phyloP scores from a whole-genome alignment of 2,329 filamentous ascomycete species.

The Neofusicoccum umdonicola region DNA sequence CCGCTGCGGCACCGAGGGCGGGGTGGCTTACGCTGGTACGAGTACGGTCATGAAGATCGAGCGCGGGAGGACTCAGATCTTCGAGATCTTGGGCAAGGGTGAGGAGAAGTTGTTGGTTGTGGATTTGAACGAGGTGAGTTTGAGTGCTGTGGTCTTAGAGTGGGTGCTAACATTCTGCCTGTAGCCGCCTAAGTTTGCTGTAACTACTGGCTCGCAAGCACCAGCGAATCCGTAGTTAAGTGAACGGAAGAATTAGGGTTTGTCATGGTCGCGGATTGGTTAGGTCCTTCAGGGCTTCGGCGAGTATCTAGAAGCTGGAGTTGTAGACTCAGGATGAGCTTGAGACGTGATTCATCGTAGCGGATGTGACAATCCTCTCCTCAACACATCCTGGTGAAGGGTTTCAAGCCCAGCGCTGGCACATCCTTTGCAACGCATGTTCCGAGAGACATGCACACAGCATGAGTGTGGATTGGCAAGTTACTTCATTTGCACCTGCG shows the following conservation, averaged over 20 bases:
- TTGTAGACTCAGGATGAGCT: not conserved
- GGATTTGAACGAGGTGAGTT: constrained; percentile 53
- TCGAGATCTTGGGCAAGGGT: constrained; percentile 68
- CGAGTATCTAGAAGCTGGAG: not conserved
- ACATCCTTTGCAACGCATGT: not conserved
- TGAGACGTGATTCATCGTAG: not conserved
- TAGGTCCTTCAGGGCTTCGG: not conserved
- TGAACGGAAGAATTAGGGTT: too few species aligned
- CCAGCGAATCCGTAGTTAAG: not conserved
- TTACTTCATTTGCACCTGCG: constrained; percentile 19
- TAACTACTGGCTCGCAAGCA: constrained; percentile 6
- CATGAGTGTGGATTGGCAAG: constrained; percentile 30
- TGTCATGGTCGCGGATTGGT: not conserved
- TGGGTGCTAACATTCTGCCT: not conserved
- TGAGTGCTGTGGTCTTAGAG: not conserved
- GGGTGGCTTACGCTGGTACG: constrained; percentile 69
- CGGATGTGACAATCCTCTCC: not conserved
- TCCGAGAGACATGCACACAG: not conserved
- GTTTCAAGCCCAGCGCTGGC: not conserved
- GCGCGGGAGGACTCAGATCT: constrained; percentile 64
- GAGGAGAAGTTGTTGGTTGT: constrained; percentile 67
- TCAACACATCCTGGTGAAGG: not conserved
- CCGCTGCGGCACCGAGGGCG: constrained; percentile 64
- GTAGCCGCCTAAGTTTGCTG: constrained; percentile 22
- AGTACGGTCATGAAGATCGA: constrained; percentile 68